Evolutionary conservation across 805 yeast genomes (phyloP), one percentile per base, ranked within the genome.

Genomic region (Sungouiozyma intestinalis): DNA sequence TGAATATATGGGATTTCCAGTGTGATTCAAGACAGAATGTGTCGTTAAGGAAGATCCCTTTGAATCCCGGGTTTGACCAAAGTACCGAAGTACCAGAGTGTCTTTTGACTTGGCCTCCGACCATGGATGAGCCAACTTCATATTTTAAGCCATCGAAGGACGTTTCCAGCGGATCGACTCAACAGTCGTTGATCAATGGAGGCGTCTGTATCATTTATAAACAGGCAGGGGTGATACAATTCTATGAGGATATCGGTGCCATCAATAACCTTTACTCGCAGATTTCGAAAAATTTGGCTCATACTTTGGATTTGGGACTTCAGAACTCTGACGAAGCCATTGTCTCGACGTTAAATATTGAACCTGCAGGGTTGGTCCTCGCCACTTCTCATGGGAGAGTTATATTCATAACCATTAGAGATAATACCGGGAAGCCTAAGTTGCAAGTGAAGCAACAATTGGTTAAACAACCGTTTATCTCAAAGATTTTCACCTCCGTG

Each of bases 351-450:
- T 74, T 76, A 42, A 73, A 73, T 45, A 69, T 81, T 9, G 85
- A 79, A 48, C 88, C 92, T 0, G 76, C 82, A 1, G 95, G 95
- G 2, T 66, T 85, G 3, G 67, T 81, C 0, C 54, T 81, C 7
- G 74, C 86, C 6, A 85, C 96, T 0, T 74, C 83, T 3, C 65
- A 73, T 46, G 85, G 85, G 18, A 68, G 88, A 45, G 74, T 81
- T 35, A 57, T 80, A 4, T 65, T 84, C 35, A 54, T 85, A 2
- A 67, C 79, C 0, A 64, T 87, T 27, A 73, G 81, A 46, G 92
- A 86, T 58, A 67, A 74, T 38, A 67, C 74, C 31, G 90, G 94
- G 27, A 79, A 76, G 51, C 77, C 84, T 1, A 53, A 55, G 4
- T 42, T 58, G 7, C 43, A 47, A 35, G 35, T 59, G 35, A 53